Conservation (phyloP, 805 yeast species). For the Metschnikowia arizonensis region DNA sequence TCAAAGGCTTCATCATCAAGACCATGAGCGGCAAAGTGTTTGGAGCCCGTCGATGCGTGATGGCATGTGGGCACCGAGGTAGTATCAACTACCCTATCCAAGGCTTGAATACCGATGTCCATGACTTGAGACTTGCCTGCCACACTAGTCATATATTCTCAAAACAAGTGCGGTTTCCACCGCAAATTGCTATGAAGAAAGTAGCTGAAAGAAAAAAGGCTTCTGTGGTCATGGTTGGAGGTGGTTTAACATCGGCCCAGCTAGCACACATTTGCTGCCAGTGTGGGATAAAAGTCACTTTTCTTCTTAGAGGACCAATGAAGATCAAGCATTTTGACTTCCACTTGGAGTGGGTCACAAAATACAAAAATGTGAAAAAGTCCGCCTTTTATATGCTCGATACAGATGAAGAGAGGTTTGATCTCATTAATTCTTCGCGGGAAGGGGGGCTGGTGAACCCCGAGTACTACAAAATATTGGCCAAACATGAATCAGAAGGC, state of each 20-base stretch:
- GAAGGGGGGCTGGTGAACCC: slow-evolving; percentile 47
- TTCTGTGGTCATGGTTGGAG: slow-evolving; percentile 38
- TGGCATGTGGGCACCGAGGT: slow-evolving; percentile 37
- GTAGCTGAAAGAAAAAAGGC: slow-evolving; percentile 7
- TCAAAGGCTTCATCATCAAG: slow-evolving; percentile 31
- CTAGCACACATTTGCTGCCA: slow-evolving; percentile 36
- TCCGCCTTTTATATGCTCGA: slow-evolving; percentile 42
- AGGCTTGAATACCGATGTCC: slow-evolving; percentile 15
- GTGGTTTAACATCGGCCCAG: slow-evolving; percentile 46
- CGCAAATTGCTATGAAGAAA: slow-evolving; percentile 17
- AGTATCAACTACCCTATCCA: slow-evolving; percentile 30
- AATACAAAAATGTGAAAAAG: slow-evolving; percentile 42
- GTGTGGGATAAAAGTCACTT: slow-evolving; percentile 30
- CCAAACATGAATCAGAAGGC: slow-evolving; percentile 29
- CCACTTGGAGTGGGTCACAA: slow-evolving; percentile 49
- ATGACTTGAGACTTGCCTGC: slow-evolving; percentile 24
- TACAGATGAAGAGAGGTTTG: slow-evolving; percentile 38
- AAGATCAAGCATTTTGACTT: slow-evolving; percentile 47
- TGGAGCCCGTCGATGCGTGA: slow-evolving; percentile 33
- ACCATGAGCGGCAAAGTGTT: slow-evolving; percentile 29
- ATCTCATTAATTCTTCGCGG: slow-evolving; percentile 40
- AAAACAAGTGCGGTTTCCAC: slow-evolving; percentile 23
- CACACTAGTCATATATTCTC: slow-evolving; percentile 36
- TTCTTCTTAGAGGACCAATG: slow-evolving; percentile 34
- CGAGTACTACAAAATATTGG: slow-evolving; percentile 33